Base-by-base conservation (phyloP, 202 grass and related monocot genomes). In the Carex arenaria region DNA sequence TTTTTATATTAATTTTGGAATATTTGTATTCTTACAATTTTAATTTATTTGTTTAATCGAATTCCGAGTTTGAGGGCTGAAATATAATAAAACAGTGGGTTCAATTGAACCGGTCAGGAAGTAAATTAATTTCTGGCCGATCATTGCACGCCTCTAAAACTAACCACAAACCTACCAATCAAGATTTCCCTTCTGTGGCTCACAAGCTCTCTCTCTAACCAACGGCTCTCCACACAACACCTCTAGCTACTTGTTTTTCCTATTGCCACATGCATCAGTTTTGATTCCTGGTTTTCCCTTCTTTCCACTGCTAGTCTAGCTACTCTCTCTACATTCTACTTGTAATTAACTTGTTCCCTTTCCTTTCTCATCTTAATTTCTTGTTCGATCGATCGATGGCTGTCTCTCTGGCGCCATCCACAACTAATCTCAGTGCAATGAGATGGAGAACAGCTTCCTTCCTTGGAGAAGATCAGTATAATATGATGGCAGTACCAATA, bases 381-480 rank as follows among this genome's bases (percentile, higher is more conserved):
- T 31, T 28, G 23, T 5, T n/a, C 4, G 7, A 82, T n/a, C n/a
- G n/a, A 15, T 82, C 53, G 19, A 82, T 82, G 80, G 80, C 80
- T 11, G 64, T 67, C 4, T 82, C 80, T 69, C 47, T 82, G 47
- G 47, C 47, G 32, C 59, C 34, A 65, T 65, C 79, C 12, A 17
- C 79, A 38, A 67, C 80, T 14, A 31, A 14, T 55, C 38, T 82
- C 43, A 65, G 61, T 56, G 80, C 64, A 23, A 30, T 22, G 13
- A 82, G 52, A 82, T 99, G 96, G 96, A 90, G 88, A 49, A 91
- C 64, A 7, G 90, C 64, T 72, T 94, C 89, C 45, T 87, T 97
- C 54, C 57, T 87, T 40, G 91, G 88, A 55, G 93, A 95, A 19
- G 83, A 42, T 42, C 40, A 89, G 52, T 18, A 18, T 12, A 67